Evolutionary conservation across 345 rosid species (phyloP).

Genomic region (Mangifera indica): DNA sequence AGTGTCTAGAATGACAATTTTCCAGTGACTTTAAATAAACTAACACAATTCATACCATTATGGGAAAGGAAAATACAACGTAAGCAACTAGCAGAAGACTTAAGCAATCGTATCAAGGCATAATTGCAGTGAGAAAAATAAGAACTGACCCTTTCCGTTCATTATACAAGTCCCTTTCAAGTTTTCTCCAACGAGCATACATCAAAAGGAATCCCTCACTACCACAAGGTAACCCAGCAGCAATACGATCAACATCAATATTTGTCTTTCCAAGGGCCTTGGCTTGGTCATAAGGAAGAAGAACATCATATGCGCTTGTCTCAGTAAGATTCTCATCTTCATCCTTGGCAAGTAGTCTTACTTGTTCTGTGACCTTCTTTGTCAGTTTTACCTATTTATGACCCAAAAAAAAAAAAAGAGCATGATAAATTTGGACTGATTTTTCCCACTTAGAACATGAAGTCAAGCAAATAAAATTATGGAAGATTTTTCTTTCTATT

Average conservation of each 20-base stretch:
- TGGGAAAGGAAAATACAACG: slow-evolving; percentile 10
- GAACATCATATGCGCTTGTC: slow-evolving; percentile 60
- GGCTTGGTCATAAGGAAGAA: slow-evolving; percentile 96
- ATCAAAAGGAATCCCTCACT: slow-evolving; percentile 98
- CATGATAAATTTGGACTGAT: neutral
- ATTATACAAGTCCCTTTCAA: slow-evolving; percentile 92
- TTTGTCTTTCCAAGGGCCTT: slow-evolving; percentile 97
- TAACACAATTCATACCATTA: neutral
- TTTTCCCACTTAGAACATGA: neutral
- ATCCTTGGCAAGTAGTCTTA: slow-evolving; percentile 80
- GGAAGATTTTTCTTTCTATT: neutral
- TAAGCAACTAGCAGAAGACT: neutral
- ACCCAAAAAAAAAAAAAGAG: neutral
- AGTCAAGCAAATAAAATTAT: neutral
- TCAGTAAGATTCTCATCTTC: slow-evolving; percentile 82
- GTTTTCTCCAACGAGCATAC: slow-evolving; percentile 99
- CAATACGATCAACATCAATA: slow-evolving; percentile 93
- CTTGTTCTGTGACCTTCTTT: slow-evolving; percentile 95
- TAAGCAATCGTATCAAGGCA: neutral
- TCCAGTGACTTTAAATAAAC: neutral
- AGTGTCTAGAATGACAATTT: neutral
- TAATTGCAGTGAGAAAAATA: slow-evolving; percentile 16
- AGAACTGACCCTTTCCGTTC: slow-evolving; percentile 87
- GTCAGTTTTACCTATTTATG: slow-evolving; percentile 64
- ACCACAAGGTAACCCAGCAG: slow-evolving; percentile 99